Conservation (phyloP, 495 filamentous ascomycete genomes). For the Tuber umbilicatum region DNA sequence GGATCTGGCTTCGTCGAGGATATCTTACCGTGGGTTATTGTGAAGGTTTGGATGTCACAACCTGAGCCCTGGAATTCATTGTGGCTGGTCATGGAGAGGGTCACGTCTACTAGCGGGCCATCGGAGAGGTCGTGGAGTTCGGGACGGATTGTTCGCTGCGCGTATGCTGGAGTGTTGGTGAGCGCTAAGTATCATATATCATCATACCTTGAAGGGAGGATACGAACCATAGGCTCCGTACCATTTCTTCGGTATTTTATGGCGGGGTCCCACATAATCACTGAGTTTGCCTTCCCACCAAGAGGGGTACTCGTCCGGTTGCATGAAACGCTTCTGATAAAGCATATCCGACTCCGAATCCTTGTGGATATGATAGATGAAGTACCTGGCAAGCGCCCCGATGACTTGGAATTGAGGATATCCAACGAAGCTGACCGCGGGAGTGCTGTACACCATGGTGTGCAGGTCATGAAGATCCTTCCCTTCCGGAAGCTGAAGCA, state of each 20-base stretch:
- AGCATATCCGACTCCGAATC: constrained; percentile 14
- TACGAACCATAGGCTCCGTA: constrained; percentile 29
- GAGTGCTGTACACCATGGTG: not conserved
- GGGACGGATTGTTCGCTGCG: not conserved
- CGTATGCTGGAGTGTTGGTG: not conserved
- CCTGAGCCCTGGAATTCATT: constrained; percentile 18
- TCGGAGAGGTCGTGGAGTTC: constrained; percentile 15
- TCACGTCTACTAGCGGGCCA: constrained; percentile 25
- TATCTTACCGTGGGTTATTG: constrained; percentile 11
- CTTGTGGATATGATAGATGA: constrained; percentile 24
- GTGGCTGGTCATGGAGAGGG: constrained; percentile 7
- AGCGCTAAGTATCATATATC: not conserved
- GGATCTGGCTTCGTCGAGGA: constrained; percentile 7
- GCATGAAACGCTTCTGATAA: constrained; percentile 19
- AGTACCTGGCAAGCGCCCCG: constrained; percentile 14
- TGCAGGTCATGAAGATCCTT: not conserved
- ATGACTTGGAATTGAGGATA: constrained; percentile 13
- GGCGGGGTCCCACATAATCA: constrained; percentile 7
- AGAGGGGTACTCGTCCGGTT: constrained; percentile 12
- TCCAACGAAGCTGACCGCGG: constrained; percentile 11
- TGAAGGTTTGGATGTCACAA: constrained; percentile 13
- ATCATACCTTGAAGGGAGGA: not conserved
- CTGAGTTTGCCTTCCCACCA: constrained; percentile 17
- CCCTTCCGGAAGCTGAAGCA: not conserved
- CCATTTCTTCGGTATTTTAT: constrained; percentile 26